Base-by-base conservation (phyloP, 2,329 filamentous ascomycete genomes). In the Phyllosticta paracitricarpa region DNA sequence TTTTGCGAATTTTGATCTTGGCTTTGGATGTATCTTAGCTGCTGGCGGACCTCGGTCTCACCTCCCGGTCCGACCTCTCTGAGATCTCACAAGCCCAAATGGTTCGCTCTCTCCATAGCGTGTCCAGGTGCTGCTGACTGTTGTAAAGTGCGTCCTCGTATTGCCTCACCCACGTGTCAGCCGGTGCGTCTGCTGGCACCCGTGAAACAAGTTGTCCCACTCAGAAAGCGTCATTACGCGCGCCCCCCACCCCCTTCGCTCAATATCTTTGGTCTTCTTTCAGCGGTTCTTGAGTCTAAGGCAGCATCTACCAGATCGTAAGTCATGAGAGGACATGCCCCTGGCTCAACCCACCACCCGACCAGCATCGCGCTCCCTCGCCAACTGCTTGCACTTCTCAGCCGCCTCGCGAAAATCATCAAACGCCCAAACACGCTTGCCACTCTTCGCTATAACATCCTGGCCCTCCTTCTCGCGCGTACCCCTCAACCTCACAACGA, bases 381-480 rank as follows among this genome's bases (percentile, higher is more conserved):
- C 81, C 63, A 88, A 71, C 68, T 83, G 80, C 40, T 89, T 83
- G 1, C 83, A 86, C 71, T 88, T 86, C 60, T 77, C 78, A 1
- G 85, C 86, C 0, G 89, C 89, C 70, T 88, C 85, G 64, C 89
- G 85, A 70, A 91, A 91, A 64, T 84, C 84, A 72, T 91, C 88
- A 74, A 85, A 91, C 0, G 86, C 87, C 71, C 84, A 83, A 59
- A 92, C 75, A 35, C 81, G 81, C 67, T 92, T 74, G 1, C 84
- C 84, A 68, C 87, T 89, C 68, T 87, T 80, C 0, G 78, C 79
- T 70, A 92, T 86, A 69, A 91, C 83, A 70, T 78, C 81, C 77
- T 87, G 85, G 7, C 88, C 89, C 64, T 83, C 77, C 66, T 81
- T 80, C 75, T 92, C 88, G 66, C 89, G 89, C 14, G 88, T 91